A percentile compares a stretch with the other conserved stretches of the same genome.
These are phyloP conservation scores for Oryza rufipogon DNA, from an alignment of 176 grass and related monocot species.

Conservation along the genomic window DNA sequence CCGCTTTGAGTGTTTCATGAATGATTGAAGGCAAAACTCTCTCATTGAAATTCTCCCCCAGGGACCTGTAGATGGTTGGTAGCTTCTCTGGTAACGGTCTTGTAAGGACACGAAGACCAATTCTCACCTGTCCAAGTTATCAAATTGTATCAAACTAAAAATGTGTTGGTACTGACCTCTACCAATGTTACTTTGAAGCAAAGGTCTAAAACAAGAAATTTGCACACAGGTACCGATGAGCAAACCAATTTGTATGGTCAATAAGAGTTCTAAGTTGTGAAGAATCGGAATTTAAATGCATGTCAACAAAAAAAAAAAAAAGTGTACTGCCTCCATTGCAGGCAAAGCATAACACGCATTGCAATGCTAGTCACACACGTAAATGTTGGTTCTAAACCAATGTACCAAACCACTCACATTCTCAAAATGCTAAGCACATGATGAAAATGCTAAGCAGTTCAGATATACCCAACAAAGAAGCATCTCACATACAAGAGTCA, in stretches of 20 bases:
- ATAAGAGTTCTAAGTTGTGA: neutral
- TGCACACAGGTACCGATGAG: neutral
- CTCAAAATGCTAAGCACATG: neutral
- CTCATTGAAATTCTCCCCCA: slow-evolving; percentile 86
- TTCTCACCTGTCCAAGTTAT: slow-evolving; percentile 64
- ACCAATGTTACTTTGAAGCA: neutral
- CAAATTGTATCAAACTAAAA: neutral
- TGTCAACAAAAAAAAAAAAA: neutral
- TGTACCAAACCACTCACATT: neutral
- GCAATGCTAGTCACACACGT: neutral
- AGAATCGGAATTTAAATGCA: neutral
- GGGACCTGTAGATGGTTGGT: slow-evolving; percentile 75
- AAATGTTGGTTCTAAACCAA: neutral
- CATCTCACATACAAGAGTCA: too few species aligned
- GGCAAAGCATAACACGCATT: neutral
- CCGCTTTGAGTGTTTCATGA: slow-evolving; percentile 94
- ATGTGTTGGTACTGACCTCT: neutral
- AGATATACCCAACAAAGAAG: neutral
- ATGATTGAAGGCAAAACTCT: slow-evolving; percentile 96
- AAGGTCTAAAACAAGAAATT: neutral
- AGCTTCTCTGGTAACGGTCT: slow-evolving; percentile 70
- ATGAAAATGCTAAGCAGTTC: neutral
- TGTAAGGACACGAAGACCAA: slow-evolving; percentile 88
- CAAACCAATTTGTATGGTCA: neutral
- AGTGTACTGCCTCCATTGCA: neutral